Percentiles rank a stretch among this genome's conserved stretches.
These are phyloP conservation scores for Firmiana major DNA, from an alignment of 345 rosid genomes.

Conservation along the genomic window DNA sequence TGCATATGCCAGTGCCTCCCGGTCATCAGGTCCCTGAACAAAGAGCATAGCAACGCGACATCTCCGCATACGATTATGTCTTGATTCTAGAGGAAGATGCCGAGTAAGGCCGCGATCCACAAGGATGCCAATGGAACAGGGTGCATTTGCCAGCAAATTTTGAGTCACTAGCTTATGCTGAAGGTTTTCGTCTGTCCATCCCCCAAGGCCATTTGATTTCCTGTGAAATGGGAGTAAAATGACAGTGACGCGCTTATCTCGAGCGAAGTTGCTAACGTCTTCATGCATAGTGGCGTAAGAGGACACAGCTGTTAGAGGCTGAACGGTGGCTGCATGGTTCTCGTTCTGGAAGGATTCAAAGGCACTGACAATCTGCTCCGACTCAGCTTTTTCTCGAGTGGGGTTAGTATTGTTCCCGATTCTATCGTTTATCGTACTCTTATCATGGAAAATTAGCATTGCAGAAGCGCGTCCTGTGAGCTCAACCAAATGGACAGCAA, in stretches of 20 bases:
- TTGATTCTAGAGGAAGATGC: neutral
- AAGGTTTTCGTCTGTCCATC: slow-evolving; percentile 32
- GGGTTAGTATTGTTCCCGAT: neutral
- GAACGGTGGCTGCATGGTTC: slow-evolving; percentile 27
- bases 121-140: slow-evolving; percentile 62
- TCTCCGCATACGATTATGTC: neutral
- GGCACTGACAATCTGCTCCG: slow-evolving; percentile 40
- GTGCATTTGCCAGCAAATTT: slow-evolving; percentile 47
- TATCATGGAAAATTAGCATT: slow-evolving; percentile 53
- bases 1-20: slow-evolving; percentile 48
- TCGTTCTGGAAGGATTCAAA: slow-evolving; percentile 36
- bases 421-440: neutral
- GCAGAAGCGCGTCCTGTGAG: slow-evolving; percentile 65
- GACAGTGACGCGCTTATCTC: slow-evolving; percentile 49
- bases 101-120: slow-evolving; percentile 52
- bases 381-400: slow-evolving; percentile 26
- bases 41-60: slow-evolving; percentile 30
- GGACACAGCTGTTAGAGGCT: slow-evolving; percentile 50
- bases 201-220: slow-evolving; percentile 31
- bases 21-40: slow-evolving; percentile 44
- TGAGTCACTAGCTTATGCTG: slow-evolving; percentile 42
- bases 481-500: slow-evolving; percentile 54
- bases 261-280: slow-evolving; percentile 55
- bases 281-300: slow-evolving; percentile 60
- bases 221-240: slow-evolving; percentile 60